Evolutionary conservation across 164 flowering plant species (phyloP), one percentile per base, ranked within the genome.

Genomic region (Stephania japonica): DNA sequence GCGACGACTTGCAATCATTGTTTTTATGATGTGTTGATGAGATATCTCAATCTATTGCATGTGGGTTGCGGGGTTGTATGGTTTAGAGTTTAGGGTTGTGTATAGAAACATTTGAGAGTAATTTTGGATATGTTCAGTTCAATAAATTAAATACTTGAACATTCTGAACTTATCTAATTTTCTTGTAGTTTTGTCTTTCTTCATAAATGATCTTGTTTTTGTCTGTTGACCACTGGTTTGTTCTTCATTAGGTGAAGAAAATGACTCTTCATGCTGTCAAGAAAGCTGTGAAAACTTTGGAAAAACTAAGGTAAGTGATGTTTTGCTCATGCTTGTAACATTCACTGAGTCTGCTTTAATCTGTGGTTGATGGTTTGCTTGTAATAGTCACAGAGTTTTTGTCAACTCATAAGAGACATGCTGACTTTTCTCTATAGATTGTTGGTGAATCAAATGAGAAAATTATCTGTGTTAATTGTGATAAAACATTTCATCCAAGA

Each of bases 261-360:
- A 72, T 72, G 75, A 13, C 64, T 44, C 79, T 76, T 25, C 65
- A 76, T 68, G 72, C 75, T 13, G 63, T 76, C 62, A 21, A 18
- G 49, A 59, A 68, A 26, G 69, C 68, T 72, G 64, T 72, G 41
- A 25, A 62, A 8, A 50, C 67, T 61, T 49, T 76, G 66, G 71
- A 66, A 25, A 42, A 41, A 67, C 25, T 26, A 25, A 32, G 25
- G 78, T 70, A 53, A 70, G 72, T 53, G 32, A 19, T 27, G 19
- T 5, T 9, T 9, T 14, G n/a, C 62, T 16, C 62, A 56, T 16
- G 62, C 62, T 56, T 56, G 21, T 19, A 56, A 16, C 3, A 32
- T 21, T 56, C 62, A 56, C 19, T 14, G 62, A 56, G 62, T 16
- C 4, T 56, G 62, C 62, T 56, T 56, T 16, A 56, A 11, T 56